Evolutionary conservation across 345 rosid genomes (phyloP).

Genomic region (Trapa incisa): DNA sequence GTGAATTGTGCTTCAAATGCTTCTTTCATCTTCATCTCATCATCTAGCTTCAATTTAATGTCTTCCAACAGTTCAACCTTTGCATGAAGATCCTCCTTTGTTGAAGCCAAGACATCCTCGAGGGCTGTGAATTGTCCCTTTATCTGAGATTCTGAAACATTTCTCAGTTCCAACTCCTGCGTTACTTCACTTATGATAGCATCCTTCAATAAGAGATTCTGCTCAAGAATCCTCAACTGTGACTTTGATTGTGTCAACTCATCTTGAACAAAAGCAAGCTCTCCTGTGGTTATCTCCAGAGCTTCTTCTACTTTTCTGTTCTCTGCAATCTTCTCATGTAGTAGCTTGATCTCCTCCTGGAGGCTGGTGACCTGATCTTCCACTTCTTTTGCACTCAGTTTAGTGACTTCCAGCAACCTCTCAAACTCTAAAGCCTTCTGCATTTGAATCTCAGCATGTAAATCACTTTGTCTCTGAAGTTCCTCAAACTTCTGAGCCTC

Average conservation of each 20-base stretch:
- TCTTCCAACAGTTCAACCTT: constrained; percentile 49
- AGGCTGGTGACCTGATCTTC: constrained; percentile 48
- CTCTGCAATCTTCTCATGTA: constrained; percentile 53
- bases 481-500: constrained; percentile 75
- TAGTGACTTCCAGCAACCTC: constrained; percentile 53
- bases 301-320: constrained; percentile 62
- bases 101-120: constrained; percentile 29
- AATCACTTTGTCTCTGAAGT: constrained; percentile 62
- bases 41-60: constrained; percentile 34
- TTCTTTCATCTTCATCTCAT: constrained; percentile 37
- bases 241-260: constrained; percentile 53
- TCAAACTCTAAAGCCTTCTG: constrained; percentile 69
- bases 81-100: constrained; percentile 43
- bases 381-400: constrained; percentile 41
- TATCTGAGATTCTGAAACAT: constrained; percentile 51
- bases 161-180: constrained; percentile 50
- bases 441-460: constrained; percentile 63
- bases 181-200: constrained; percentile 37
- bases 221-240: constrained; percentile 40
- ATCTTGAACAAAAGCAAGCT: constrained; percentile 54
- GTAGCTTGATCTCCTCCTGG: constrained; percentile 60
- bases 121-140: constrained; percentile 48
- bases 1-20: constrained; percentile 28
- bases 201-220: constrained; percentile 56
- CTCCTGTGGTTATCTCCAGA: constrained; percentile 39